Evolutionary conservation across 768 basidiomycete genomes (phyloP), one percentile per base, ranked within the genome.

Genomic region (Calocera viscosa): DNA sequence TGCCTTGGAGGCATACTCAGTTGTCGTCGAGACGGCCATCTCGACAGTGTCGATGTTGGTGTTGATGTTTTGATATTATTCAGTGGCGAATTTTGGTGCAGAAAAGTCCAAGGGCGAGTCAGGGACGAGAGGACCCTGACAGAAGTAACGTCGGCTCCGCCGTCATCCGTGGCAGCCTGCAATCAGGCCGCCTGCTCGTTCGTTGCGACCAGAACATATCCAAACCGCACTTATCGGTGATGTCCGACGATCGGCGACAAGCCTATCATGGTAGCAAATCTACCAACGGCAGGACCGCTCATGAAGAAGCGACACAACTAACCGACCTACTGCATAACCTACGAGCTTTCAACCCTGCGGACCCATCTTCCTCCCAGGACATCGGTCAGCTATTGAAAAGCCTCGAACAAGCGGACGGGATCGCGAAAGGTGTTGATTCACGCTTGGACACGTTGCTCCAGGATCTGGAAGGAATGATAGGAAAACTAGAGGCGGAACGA

Each of bases 1-100:
- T n/a, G 84, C 86, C 72, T 78, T 76, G 7, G 88, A 88, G 5
- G 87, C 79, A 71, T 85, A 85, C 75, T 90, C 88, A 8, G 11
- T 60, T 30, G 53, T 60, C 30, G 53, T 60, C 22, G 53, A 26
- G 24, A 26, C 53, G 14, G 53, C 30, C 53, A 60, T 60, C 30
- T 2, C 53, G 30, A 24, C 43, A 19, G 43, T 47, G 43, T 7
- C 19, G 19, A 5, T 28, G 53, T 2, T 60, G 26, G 26, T 8
- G 53, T 28, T 30, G 26, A 2, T 14, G 26, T 28, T 60, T 26
- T n/a, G n/a, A n/a, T n/a, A n/a, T n/a, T n/a, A n/a, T n/a, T n/a
- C n/a, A n/a, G n/a, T n/a, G 35, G 35, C 14, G 35, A 38, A 14
- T 5, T 38, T 14, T 38, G 35, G 35, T 38, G 5, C 14, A 38